phyloP scores from a whole-genome alignment of 1,139 yeast genomes.

The Blastobotrys indianensis region DNA sequence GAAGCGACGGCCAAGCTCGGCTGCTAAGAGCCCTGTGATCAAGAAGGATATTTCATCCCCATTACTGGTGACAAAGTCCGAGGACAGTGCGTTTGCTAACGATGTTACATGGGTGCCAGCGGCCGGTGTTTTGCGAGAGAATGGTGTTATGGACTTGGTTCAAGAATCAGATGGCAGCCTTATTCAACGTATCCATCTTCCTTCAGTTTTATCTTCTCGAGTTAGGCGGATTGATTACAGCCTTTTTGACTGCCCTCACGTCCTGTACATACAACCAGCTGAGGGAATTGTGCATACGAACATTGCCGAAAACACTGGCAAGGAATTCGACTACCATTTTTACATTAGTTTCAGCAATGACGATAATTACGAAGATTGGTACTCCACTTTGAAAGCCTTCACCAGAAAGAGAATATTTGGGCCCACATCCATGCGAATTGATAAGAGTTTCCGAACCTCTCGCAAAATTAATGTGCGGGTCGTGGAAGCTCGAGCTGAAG shows the following conservation, averaged over 20 bases:
- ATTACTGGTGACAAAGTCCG: neutral
- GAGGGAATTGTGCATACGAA: slow-evolving; percentile 19
- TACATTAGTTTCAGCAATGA: slow-evolving; percentile 58
- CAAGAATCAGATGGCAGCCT: slow-evolving; percentile 62
- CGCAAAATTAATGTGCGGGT: slow-evolving; percentile 53
- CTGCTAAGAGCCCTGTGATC: neutral
- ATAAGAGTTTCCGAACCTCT: slow-evolving; percentile 45
- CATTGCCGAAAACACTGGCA: too few relatives aligned
- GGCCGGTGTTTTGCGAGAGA: slow-evolving; percentile 63
- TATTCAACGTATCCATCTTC: slow-evolving; percentile 58
- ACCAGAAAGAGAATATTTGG: slow-evolving; percentile 54
- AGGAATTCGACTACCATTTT: slow-evolving; percentile 13
- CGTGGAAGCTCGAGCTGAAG: slow-evolving; percentile 40
- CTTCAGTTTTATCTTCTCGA: slow-evolving; percentile 54
- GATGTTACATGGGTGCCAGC: slow-evolving; percentile 70
- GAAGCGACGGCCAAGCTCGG: slow-evolving; percentile 3
- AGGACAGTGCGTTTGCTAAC: slow-evolving; percentile 18
- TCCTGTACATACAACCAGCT: slow-evolving; percentile 28
- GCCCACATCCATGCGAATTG: slow-evolving; percentile 28
- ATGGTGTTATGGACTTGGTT: slow-evolving; percentile 60
- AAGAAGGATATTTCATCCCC: slow-evolving; percentile 4
- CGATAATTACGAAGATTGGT: slow-evolving; percentile 80
- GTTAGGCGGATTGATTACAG: slow-evolving; percentile 65
- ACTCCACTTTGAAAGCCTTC: slow-evolving; percentile 63
- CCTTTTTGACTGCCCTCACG: slow-evolving; percentile 53